Base-by-base conservation (phyloP, 192 early-diverging fungal species). In the Backusella luteola region DNA sequence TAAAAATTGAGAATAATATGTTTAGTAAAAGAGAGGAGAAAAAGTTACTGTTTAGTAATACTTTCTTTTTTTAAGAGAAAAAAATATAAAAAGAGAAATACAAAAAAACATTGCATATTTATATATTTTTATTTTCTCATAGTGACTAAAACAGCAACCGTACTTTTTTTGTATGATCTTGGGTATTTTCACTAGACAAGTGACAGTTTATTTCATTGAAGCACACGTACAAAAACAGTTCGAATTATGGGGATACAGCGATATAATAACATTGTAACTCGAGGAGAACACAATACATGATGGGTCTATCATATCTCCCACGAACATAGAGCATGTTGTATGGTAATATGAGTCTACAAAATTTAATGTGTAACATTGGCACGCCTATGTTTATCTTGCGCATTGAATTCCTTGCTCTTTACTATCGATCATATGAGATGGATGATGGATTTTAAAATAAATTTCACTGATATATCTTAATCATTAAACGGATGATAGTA, bases 181-280 rank as follows among this genome's bases (percentile, higher is more conserved):
- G 56, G 56, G 56, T 63, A 63, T 63, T 63, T 63, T 63, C 29
- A 63, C 12, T 63, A 63, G 56, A 63, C 56, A 29, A 63, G 21
- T 63, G 56, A 63, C 56, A 63, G 56, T 29, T 63, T 23, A 63
- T 29, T 29, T 29, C 3, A 63, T 11, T 63, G 56, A 63, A 63
- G 56, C 26, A 63, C 56, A 63, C 21, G 56, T 29, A 63, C 23
- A 63, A 63, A 63, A 63, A 29, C 7, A 63, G 56, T 29, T 63
- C 56, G 12, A 63, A 63, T 8, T 63, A 29, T 63, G 56, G 56
- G 23, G 26, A 29, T 63, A 63, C 23, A 63, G 56, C 11, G 21
- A 56, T 7, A 56, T 56, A 26, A n/a, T 52, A 29, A 63, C 26
- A 14, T 63, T 63, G 11, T 63, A 63, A 29, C 56, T 63, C 56